phyloP scores from a whole-genome alignment of 768 basidiomycete species.

The Suillus variegatus region DNA sequence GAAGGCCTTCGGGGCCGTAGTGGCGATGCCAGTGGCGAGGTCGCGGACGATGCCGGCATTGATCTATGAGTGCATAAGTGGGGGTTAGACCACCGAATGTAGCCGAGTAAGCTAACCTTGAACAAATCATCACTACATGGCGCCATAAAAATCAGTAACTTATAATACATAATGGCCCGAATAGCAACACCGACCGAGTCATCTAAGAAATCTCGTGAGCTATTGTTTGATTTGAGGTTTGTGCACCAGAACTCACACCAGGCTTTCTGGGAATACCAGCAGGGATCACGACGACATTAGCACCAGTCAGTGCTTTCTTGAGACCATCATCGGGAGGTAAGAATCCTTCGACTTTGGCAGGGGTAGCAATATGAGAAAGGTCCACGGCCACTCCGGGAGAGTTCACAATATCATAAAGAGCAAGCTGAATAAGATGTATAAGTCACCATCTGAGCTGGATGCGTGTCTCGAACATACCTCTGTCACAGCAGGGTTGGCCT shows the following conservation, averaged over 20 bases:
- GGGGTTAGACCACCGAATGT: slow-evolving; percentile 7
- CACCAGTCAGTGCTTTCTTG: slow-evolving; percentile 79
- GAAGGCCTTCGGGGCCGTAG: slow-evolving; percentile 81
- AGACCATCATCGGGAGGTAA: slow-evolving; percentile 80
- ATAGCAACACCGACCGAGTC: slow-evolving; percentile 43
- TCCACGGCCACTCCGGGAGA: slow-evolving; percentile 97
- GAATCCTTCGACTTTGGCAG: slow-evolving; percentile 82
- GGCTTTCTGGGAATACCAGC: slow-evolving; percentile 97
- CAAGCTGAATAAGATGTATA: slow-evolving; percentile 50
- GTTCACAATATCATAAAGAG: slow-evolving; percentile 95
- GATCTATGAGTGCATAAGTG: slow-evolving; percentile 54
- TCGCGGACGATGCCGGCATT: slow-evolving; percentile 97
- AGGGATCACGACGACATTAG: slow-evolving; percentile 91
- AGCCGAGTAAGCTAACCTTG: slow-evolving; percentile 57
- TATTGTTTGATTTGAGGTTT: slow-evolving; percentile 2
- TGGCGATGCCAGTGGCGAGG: slow-evolving; percentile 89
- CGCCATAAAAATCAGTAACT: slow-evolving; percentile 1
- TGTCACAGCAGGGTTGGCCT: slow-evolving; percentile 79
- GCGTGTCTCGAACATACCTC: slow-evolving; percentile 45
- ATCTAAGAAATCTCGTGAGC: slow-evolving; percentile 36
- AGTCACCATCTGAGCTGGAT: slow-evolving; percentile 9
- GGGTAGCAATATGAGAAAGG: slow-evolving; percentile 90
- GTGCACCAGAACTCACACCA: slow-evolving; percentile 56
- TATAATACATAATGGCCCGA: slow-evolving; percentile 11
- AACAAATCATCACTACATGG: slow-evolving; percentile 84